Base-by-base conservation (phyloP, 2,329 filamentous ascomycete species). In the Trichoderma oligosporum region DNA sequence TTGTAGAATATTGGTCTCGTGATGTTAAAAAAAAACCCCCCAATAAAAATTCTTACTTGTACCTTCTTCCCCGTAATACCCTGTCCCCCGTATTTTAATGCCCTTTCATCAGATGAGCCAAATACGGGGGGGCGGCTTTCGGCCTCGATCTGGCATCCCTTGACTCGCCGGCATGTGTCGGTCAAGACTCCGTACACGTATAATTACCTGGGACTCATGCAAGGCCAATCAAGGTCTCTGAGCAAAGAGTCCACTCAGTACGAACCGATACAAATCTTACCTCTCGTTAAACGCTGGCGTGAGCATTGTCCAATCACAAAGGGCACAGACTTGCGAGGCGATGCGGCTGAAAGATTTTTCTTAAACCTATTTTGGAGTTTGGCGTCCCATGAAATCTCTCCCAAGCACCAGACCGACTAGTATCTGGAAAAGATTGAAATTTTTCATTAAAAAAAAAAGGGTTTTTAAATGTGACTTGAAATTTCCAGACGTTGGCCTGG, bases 71-170 rank as follows among this genome's bases (percentile, higher is more conserved):
- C 54, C 54, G 22, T 49, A 20, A 20, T 45, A 38, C 51, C 51
- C 51, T 55, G 51, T 38, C 24, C 41, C 51, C 51, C 51, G 51
- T 55, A 55, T 44, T 38, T 55, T 38, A 35, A 38, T 52, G n/a
- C 27, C 48, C 48, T 25, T 52, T 52, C 48, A 52, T 55, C 51
- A 55, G 51, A 55, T 55, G 51, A 55, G 51, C 27, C 39, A 55
- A 45, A 55, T 55, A 55, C 51, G 51, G 51, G n/a, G n/a, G n/a
- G 51, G 47, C 47, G 35, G 47, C 33, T 38, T 39, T 51, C 47
- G 47, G 47, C 16, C 47, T 39, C 47, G 47, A 51, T 51, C 47
- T 51, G 35, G 47, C 47, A 33, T n/a, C n/a, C 24, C 47, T 51
- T n/a, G 20, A 46, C 31, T 36, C 41, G 16, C 41, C 51, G 29